phyloP scores from a whole-genome alignment of 163 green algal species.

The Scenedesmus sp. region DNA sequence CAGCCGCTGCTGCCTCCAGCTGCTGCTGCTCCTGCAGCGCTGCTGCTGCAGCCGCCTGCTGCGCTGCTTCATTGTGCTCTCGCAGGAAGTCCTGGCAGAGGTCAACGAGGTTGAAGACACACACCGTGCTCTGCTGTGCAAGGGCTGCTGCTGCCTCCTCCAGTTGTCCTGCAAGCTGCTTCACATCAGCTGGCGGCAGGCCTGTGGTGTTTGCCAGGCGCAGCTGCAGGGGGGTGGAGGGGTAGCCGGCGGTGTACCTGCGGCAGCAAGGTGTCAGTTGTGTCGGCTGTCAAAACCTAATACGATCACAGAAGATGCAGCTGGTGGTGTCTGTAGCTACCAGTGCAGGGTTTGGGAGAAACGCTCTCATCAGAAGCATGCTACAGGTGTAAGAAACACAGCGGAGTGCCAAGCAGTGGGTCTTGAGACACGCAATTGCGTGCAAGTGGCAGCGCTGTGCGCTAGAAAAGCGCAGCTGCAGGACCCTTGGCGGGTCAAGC shows the following conservation, averaged over 20 bases:
- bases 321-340: not conserved
- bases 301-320: not conserved
- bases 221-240: slow-evolving; percentile 55
- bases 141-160: slow-evolving; percentile 21
- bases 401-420: too few relatives aligned
- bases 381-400: too few relatives aligned
- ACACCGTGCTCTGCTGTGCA: slow-evolving; percentile 58
- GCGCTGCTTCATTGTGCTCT: slow-evolving; percentile 62
- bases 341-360: too few relatives aligned
- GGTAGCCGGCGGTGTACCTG: slow-evolving; percentile 73
- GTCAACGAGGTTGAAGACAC: slow-evolving; percentile 80
- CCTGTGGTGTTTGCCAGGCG: slow-evolving; percentile 47
- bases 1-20: slow-evolving; percentile 17
- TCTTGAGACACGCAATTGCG: too few relatives aligned
- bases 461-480: too few relatives aligned
- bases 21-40: slow-evolving; percentile 17
- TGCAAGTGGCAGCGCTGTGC: too few relatives aligned
- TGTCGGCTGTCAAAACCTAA: not conserved
- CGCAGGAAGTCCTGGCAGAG: slow-evolving; percentile 74
- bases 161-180: slow-evolving; percentile 23
- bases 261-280: not conserved
- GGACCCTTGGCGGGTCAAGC: too few relatives aligned
- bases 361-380: too few relatives aligned
- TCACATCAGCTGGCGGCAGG: not conserved
- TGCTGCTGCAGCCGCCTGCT: not conserved